Evolutionary conservation across 2,329 filamentous ascomycete species (phyloP).

Genomic region (Diaporthe amygdali): DNA sequence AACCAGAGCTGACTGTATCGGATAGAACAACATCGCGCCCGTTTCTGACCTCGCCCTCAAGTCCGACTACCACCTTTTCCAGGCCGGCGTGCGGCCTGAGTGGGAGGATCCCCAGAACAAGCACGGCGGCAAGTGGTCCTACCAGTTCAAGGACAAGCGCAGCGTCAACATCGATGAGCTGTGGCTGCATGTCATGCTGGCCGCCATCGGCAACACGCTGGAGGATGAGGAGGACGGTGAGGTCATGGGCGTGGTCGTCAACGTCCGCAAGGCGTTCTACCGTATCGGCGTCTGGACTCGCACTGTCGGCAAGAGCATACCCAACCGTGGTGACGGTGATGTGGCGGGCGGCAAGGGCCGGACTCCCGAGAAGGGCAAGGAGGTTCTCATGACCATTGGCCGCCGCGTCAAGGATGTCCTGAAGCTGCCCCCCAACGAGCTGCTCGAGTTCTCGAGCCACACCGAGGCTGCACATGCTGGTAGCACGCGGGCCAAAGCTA

Average conservation of each 20-base stretch:
- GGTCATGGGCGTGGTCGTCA: conserved; percentile 99
- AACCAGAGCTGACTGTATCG: neutral
- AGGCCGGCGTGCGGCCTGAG: conserved; percentile 93
- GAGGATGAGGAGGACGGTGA: conserved; percentile 95
- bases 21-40: conserved; percentile 95
- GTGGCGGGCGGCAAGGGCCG: conserved; percentile 79
- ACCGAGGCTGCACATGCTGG: conserved; percentile 92
- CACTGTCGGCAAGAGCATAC: conserved; percentile 85
- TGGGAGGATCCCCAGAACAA: conserved; percentile 99
- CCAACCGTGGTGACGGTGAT: conserved; percentile 75
- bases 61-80: conserved; percentile 99
- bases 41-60: conserved; percentile 96
- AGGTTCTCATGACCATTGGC: conserved; percentile 84
- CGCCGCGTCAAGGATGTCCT: conserved; percentile 92
- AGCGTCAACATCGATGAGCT: conserved; percentile 90
- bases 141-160: conserved; percentile 96
- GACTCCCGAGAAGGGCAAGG: conserved; percentile 80
- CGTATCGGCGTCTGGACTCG: conserved; percentile 97
- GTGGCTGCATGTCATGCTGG: conserved; percentile 97
- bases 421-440: conserved; percentile 75
- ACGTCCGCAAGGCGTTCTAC: conserved; percentile 98
- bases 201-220: conserved; percentile 95
- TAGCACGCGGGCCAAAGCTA: conserved; percentile 94
- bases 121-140: conserved; percentile 98
- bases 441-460: conserved; percentile 94